Evolutionary conservation across 2,329 filamentous ascomycete species (phyloP).

Genomic region (Xylaria sp.): DNA sequence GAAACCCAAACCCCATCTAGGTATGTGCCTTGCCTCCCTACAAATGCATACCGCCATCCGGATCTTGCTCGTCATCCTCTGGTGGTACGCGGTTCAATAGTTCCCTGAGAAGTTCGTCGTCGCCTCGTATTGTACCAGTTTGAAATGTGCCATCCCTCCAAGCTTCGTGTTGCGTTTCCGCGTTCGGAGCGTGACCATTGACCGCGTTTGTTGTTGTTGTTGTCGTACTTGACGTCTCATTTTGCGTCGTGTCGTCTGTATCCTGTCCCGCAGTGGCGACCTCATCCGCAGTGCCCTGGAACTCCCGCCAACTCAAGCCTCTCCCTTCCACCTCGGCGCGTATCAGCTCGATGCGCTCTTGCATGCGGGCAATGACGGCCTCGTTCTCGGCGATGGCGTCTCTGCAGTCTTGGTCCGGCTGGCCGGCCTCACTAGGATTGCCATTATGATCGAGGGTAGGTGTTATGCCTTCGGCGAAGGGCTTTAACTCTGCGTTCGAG

Average conservation of each 20-base stretch:
- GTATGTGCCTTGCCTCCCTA: conserved; percentile 46
- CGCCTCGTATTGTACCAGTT: conserved; percentile 65
- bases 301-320: conserved; percentile 67
- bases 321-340: conserved; percentile 70
- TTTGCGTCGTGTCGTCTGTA: not conserved
- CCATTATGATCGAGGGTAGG: conserved; percentile 47
- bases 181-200: conserved; percentile 41
- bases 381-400: conserved; percentile 80
- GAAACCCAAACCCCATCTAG: not conserved
- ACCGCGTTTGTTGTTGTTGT: conserved; percentile 43
- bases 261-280: conserved; percentile 21
- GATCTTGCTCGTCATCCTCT: conserved; percentile 56
- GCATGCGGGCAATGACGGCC: conserved; percentile 73
- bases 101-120: conserved; percentile 67
- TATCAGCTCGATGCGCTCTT: conserved; percentile 71
- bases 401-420: conserved; percentile 74
- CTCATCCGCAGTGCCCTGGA: conserved; percentile 59
- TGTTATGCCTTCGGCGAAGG: conserved; percentile 67
- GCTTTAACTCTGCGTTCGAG: conserved; percentile 77
- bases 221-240: conserved; percentile 15
- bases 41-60: conserved; percentile 70
- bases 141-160: conserved; percentile 74
- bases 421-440: conserved; percentile 37
- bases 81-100: conserved; percentile 66
- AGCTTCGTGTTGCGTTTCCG: conserved; percentile 52